Percentiles rank a stretch among this genome's conserved stretches.
Evolutionary conservation across 2,329 filamentous ascomycete genomes (phyloP).

Genomic region (Dactylellina cionopaga): DNA sequence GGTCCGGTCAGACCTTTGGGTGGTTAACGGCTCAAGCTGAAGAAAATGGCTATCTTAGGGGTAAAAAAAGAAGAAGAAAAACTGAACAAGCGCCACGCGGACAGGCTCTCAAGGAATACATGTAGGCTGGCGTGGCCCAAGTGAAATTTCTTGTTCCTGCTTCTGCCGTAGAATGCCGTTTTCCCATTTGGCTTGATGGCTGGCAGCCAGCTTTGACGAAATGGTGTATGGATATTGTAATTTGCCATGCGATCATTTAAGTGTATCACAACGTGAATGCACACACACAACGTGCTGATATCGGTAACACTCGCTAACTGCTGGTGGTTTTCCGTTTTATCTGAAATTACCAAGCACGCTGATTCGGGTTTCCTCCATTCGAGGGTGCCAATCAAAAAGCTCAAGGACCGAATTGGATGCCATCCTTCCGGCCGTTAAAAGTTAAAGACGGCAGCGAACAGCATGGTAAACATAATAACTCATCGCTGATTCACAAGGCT

Average conservation of each 20-base stretch:
- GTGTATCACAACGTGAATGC: slow-evolving; percentile 25
- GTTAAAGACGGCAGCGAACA: not conserved
- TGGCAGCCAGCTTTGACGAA: slow-evolving; percentile 32
- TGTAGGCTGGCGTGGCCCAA: slow-evolving; percentile 33
- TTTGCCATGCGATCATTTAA: slow-evolving; percentile 48
- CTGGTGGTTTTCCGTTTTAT: slow-evolving; percentile 1
- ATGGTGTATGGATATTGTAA: slow-evolving; percentile 33
- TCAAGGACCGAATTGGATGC: not conserved
- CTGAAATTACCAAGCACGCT: slow-evolving; percentile 12
- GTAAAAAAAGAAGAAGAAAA: slow-evolving; percentile 21
- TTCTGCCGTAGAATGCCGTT: slow-evolving; percentile 35
- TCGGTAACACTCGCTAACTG: slow-evolving; percentile 25
- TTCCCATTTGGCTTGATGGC: slow-evolving; percentile 34
- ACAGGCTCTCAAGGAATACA: slow-evolving; percentile 34
- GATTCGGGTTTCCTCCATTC: no score
- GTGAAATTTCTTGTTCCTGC: slow-evolving; percentile 38
- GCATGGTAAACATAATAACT: not conserved
- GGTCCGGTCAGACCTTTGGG: not conserved
- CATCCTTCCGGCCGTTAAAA: slow-evolving; percentile 2
- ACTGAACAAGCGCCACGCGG: slow-evolving; percentile 13
- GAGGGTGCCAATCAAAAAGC: no score
- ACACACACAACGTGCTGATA: slow-evolving; percentile 40
- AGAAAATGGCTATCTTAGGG: slow-evolving; percentile 19
- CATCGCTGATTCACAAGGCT: slow-evolving; percentile 9
- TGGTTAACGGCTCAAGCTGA: slow-evolving; percentile 22